Evolutionary conservation across 352 stramenopile genomes (phyloP).

Genomic region (Stephanocyclus meneghinianus): DNA sequence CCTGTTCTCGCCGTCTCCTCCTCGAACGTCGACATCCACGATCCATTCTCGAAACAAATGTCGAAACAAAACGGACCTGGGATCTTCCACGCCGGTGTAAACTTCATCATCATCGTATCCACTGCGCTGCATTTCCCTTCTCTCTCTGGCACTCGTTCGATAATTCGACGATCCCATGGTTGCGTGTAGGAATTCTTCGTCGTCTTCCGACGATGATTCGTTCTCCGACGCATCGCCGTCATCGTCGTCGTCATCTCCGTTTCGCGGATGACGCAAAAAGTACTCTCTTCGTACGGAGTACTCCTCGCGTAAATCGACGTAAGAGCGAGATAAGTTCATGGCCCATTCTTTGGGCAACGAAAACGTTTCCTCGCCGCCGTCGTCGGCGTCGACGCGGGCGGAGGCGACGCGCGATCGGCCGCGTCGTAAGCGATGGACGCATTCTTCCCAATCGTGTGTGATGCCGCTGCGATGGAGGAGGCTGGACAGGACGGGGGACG

Average conservation of each 20-base stretch:
- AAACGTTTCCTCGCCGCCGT: background rate
- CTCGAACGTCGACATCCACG: constrained; percentile 4
- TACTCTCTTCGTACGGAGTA: constrained; percentile 20
- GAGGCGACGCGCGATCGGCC: background rate
- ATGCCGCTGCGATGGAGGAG: constrained; percentile 63
- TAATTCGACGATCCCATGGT: constrained; percentile 19
- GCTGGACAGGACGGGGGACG: constrained; percentile 42
- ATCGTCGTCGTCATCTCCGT: constrained; percentile 8
- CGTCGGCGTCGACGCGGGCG: background rate
- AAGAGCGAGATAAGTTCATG: constrained; percentile 41
- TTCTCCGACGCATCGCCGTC: background rate
- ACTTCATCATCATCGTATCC: constrained; percentile 1
- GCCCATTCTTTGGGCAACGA: constrained; percentile 32
- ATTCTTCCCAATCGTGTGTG: constrained; percentile 55
- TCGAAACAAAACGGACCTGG: constrained; percentile 61
- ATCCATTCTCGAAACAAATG: constrained; percentile 61
- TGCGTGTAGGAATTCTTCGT: constrained; percentile 11
- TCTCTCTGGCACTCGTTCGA: background rate
- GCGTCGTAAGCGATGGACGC: constrained; percentile 19
- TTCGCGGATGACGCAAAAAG: background rate
- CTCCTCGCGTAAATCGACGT: constrained; percentile 39
- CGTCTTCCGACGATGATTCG: constrained; percentile 4
- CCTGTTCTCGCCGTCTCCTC: background rate
- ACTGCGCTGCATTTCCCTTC: constrained; percentile 4
- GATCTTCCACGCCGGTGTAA: constrained; percentile 21